These are phyloP conservation scores for Isoetes taiwanensis DNA, from an alignment of 75 land plant genomes.

Conservation along the genomic window DNA sequence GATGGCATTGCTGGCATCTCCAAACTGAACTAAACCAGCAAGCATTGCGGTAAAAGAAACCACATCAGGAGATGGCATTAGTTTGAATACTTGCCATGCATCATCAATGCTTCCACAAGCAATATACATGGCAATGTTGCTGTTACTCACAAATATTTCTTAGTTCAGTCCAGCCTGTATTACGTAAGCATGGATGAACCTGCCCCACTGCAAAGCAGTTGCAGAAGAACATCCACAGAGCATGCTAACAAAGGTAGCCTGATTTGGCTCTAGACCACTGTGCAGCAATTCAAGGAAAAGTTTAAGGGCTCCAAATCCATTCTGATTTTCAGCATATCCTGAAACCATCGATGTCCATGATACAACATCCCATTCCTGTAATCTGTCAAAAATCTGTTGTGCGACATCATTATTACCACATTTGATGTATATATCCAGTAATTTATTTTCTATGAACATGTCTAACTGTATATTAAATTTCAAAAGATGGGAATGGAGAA, in stretches of 20 bases:
- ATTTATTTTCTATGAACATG: conserved; percentile 1
- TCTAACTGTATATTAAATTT: conserved; percentile 10
- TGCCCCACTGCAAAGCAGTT: too few species aligned
- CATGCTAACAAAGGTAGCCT: background rate
- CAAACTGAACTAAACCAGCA: background rate
- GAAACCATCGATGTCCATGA: conserved; percentile 12
- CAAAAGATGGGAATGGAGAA: background rate
- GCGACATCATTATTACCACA: background rate
- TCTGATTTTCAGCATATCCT: conserved; percentile 8
- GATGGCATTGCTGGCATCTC: background rate
- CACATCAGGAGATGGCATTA: too few species aligned
- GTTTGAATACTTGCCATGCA: too few species aligned
- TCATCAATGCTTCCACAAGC: too few species aligned
- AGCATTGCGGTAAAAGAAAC: conserved; percentile 3
- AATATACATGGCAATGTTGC: too few species aligned
- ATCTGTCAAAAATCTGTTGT: background rate
- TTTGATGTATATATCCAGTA: conserved; percentile 15
- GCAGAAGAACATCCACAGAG: too few species aligned
- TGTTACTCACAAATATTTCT: too few species aligned
- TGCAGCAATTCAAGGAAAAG: conserved; percentile 1
- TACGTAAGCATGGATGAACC: too few species aligned
- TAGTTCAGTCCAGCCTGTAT: too few species aligned
- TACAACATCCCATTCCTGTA: background rate
- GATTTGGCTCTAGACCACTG: conserved; percentile 3
- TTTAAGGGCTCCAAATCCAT: background rate